Conservation (phyloP, 208 protist species). For the Crithidia thermophila region DNA sequence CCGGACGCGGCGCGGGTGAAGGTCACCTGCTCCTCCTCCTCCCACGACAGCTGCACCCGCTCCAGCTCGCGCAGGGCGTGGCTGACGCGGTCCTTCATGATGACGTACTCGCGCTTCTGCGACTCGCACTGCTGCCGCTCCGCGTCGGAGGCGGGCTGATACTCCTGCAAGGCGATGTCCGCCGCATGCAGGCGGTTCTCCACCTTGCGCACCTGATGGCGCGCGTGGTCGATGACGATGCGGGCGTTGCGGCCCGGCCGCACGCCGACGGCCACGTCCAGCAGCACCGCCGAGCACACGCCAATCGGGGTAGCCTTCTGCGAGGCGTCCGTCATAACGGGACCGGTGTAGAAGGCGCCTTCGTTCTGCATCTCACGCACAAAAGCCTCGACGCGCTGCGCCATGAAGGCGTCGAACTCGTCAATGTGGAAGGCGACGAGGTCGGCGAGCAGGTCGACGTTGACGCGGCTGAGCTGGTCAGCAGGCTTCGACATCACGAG, state of each 20-base stretch:
- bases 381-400: conserved; percentile 65
- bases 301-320: conserved; percentile 50
- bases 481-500: conserved; percentile 46
- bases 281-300: conserved; percentile 59
- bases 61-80: conserved; percentile 50
- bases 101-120: conserved; percentile 59
- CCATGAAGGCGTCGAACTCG: conserved; percentile 83
- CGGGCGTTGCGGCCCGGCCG: conserved; percentile 63
- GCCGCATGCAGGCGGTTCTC: conserved; percentile 67
- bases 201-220: conserved; percentile 39
- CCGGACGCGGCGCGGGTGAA: conserved; percentile 58
- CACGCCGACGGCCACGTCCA: conserved; percentile 84
- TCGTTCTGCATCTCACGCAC: conserved; percentile 78
- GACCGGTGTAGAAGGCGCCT: conserved; percentile 51
- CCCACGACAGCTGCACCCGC: conserved; percentile 47
- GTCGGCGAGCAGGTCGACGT: conserved; percentile 72
- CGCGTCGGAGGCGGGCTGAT: conserved; percentile 1
- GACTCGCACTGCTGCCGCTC: conserved; percentile 25
- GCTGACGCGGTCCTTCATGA: conserved; percentile 67
- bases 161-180: conserved; percentile 39
- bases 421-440: conserved; percentile 78
- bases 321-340: conserved; percentile 57
- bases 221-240: conserved; percentile 79
- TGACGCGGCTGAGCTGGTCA: conserved; percentile 63
- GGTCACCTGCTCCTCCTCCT: conserved; percentile 58